Evolutionary conservation across 495 filamentous ascomycete species (phyloP), one percentile per base, ranked within the genome.

Genomic region (Geopyxis carbonaria): DNA sequence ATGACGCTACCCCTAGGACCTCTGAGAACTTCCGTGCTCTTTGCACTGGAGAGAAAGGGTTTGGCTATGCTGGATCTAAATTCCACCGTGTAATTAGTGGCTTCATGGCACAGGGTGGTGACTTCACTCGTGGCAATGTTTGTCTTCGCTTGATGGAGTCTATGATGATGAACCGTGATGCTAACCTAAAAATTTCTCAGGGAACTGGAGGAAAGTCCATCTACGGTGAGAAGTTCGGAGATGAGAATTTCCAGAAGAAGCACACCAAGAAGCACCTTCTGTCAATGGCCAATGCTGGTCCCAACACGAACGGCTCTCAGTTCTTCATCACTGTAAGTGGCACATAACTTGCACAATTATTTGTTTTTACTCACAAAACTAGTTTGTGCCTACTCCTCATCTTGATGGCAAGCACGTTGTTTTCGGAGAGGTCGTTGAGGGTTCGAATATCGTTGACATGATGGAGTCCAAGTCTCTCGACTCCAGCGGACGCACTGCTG

Each of bases 101-200:
- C 22, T 99, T 99, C 75, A 99, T 99, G 89, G 81, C 94, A 60
- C 89, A 99, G 70, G 89, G 91, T 61, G 89, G 89, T 69, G 89
- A 99, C 72, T 99, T 95, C 72, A 99, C 89, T 59, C 78, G 76
- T 58, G 75, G 76, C 60, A 93, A 99, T 60, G 81, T 86, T 59
- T 63, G 77, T 64, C 53, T 44, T 59, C 54, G 43, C 61, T 57
- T 42, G 60, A 57, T 56, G 55, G 57, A 22, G 23, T 8, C 6
- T 27, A 18, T 16, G 14, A 43, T 35, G n/a, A n/a, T n/a, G n/a
- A n/a, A n/a, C n/a, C n/a, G n/a, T n/a, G n/a, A 45, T 46, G 25
- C 32, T 54, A 36, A 43, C 20, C 46, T 46, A 51, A 56, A n/a
- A 10, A 29, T 20, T 21, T 15, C 37, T 33, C 45, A 83, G 78